phyloP scores from a whole-genome alignment of 83 land plant genomes.

The Diphasiastrum complanatum region DNA sequence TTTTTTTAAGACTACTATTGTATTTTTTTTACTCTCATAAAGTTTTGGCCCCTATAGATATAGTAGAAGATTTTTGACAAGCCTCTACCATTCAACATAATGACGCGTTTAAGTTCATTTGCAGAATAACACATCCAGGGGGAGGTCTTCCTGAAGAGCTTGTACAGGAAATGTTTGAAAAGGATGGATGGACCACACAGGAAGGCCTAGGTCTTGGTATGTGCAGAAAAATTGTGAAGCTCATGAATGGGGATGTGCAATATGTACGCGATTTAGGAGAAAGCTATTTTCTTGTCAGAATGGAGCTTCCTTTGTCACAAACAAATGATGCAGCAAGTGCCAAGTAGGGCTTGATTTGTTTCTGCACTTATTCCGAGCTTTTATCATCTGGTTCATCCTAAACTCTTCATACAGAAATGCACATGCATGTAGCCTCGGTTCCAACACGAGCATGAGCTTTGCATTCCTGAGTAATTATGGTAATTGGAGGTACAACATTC shows the following conservation, averaged over 20 bases:
- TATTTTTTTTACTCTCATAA: no score
- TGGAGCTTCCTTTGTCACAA: constrained; percentile 67
- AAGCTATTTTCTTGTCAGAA: constrained; percentile 51
- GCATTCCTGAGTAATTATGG: no score
- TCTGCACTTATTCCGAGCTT: no score
- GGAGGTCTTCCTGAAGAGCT: constrained; percentile 78
- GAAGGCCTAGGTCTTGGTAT: constrained; percentile 81
- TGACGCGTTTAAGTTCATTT: neutral
- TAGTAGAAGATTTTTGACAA: no score
- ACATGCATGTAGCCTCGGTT: no score
- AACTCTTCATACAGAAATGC: no score
- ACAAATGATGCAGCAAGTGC: constrained; percentile 31
- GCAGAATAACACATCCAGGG: constrained; percentile 80
- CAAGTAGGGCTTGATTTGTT: constrained; percentile 15
- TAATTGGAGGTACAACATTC: no score
- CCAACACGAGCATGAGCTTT: no score
- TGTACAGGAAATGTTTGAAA: constrained; percentile 80
- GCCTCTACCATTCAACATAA: no score
- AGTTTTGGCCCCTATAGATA: no score
- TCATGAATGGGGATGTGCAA: constrained; percentile 87
- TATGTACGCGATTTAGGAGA: constrained; percentile 67
- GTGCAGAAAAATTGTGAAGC: constrained; percentile 76
- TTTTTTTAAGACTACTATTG: no score
- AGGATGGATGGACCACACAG: constrained; percentile 52
- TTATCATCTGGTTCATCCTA: no score